These are phyloP conservation scores for Saccharomycopsis javanensis DNA, from an alignment of 805 yeast genomes.

Conservation along the genomic window DNA sequence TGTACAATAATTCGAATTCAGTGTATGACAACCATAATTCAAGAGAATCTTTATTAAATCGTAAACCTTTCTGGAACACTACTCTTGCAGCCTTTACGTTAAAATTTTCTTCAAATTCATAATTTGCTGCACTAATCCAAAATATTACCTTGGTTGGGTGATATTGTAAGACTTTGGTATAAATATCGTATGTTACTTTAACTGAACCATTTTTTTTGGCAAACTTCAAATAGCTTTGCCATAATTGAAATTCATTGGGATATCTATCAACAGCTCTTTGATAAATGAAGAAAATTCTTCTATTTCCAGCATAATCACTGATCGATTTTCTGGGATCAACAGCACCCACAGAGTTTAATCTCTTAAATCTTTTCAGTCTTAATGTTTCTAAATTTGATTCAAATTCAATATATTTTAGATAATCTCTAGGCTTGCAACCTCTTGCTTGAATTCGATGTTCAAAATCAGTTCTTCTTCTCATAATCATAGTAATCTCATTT, in stretches of 20 bases:
- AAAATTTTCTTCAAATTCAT: slow-evolving; percentile 82
- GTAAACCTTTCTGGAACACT: slow-evolving; percentile 71
- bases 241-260: slow-evolving; percentile 66
- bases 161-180: slow-evolving; percentile 66
- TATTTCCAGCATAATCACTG: slow-evolving; percentile 79
- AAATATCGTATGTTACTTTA: slow-evolving; percentile 63
- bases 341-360: slow-evolving; percentile 48
- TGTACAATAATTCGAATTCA: slow-evolving; percentile 78
- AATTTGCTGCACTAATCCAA: slow-evolving; percentile 92
- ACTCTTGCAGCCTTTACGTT: slow-evolving; percentile 84
- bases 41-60: slow-evolving; percentile 68
- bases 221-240: slow-evolving; percentile 68
- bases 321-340: slow-evolving; percentile 51
- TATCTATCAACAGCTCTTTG: slow-evolving; percentile 75
- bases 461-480: slow-evolving; percentile 91
- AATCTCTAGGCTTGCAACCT: slow-evolving; percentile 72
- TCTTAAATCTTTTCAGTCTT: slow-evolving; percentile 56
- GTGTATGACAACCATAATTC: slow-evolving; percentile 79
- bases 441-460: slow-evolving; percentile 84
- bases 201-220: slow-evolving; percentile 60
- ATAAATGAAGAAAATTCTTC: slow-evolving; percentile 72
- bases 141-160: slow-evolving; percentile 88
- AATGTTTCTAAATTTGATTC: slow-evolving; percentile 73
- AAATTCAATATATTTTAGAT: slow-evolving; percentile 65
- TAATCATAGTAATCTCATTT: slow-evolving; percentile 70